Evolutionary conservation across 2,329 filamentous ascomycete species (phyloP).

Genomic region (Colletotrichum scovillei): DNA sequence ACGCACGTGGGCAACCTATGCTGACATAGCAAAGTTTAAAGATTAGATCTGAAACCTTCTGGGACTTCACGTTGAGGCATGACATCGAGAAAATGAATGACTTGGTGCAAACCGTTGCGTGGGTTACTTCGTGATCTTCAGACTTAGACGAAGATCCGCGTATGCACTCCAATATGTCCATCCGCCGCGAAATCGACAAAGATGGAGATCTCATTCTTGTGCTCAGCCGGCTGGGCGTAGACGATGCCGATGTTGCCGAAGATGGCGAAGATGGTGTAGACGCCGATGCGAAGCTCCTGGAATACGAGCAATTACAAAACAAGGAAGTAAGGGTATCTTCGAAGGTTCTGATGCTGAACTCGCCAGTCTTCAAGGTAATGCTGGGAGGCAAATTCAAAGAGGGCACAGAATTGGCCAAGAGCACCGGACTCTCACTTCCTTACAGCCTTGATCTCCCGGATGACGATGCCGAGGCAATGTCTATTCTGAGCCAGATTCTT

Average conservation of each 20-base stretch:
- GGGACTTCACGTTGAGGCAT: background rate
- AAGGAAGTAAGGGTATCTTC: slow-evolving; percentile 35
- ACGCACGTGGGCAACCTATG: background rate
- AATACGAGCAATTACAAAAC: background rate
- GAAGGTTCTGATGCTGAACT: slow-evolving; percentile 39
- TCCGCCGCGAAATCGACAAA: slow-evolving; percentile 15
- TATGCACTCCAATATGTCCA: background rate
- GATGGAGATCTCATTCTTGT: slow-evolving; percentile 37
- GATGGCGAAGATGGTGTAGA: background rate
- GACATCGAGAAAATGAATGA: background rate
- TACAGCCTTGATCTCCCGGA: slow-evolving; percentile 39
- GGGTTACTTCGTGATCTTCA: background rate
- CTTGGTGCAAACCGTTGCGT: background rate
- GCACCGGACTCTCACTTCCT: background rate
- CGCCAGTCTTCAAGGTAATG: slow-evolving; percentile 43
- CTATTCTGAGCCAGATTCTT: slow-evolving; percentile 45
- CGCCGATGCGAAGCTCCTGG: background rate
- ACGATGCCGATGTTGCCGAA: slow-evolving; percentile 20
- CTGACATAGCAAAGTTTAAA: background rate
- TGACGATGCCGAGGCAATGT: slow-evolving; percentile 45
- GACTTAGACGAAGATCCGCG: background rate
- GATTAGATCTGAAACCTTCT: background rate
- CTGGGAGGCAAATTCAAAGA: slow-evolving; percentile 39
- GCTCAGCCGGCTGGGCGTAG: background rate
- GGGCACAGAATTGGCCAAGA: slow-evolving; percentile 28